Evolutionary conservation across 2,329 filamentous ascomycete genomes (phyloP).

Genomic region (Claviceps pazoutovae): DNA sequence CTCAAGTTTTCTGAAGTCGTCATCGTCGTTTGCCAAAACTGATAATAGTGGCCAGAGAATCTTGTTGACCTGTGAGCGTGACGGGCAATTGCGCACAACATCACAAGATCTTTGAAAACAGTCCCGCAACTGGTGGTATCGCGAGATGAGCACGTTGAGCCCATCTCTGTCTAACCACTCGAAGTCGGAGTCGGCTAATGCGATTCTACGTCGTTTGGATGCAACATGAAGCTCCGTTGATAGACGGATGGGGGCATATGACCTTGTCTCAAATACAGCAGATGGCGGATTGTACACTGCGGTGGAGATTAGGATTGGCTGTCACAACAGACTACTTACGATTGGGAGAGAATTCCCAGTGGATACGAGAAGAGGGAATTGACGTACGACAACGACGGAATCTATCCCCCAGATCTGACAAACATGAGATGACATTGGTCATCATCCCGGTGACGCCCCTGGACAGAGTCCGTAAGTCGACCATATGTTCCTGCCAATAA

Average conservation of each 20-base stretch:
- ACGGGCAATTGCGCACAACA: conserved; percentile 7
- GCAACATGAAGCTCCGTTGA: conserved; percentile 9
- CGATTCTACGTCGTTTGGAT: conserved; percentile 16
- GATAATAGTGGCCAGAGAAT: conserved; percentile 11
- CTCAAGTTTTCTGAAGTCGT: conserved; percentile 9
- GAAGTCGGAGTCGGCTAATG: conserved; percentile 8
- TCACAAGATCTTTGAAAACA: conserved; percentile 11
- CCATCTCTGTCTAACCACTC: conserved; percentile 15
- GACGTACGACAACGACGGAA: conserved; percentile 13
- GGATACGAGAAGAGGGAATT: background rate
- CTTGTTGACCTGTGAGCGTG: conserved; percentile 14
- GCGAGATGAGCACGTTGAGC: conserved; percentile 11
- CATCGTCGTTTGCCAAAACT: conserved; percentile 10
- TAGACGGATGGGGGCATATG: conserved; percentile 7
- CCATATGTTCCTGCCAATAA: conserved; percentile 11
- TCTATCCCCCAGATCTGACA: conserved; percentile 15
- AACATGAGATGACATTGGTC: conserved; percentile 12
- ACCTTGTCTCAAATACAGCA: conserved; percentile 13
- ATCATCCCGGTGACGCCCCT: conserved; percentile 18
- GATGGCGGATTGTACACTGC: conserved; percentile 10
- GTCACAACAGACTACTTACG: background rate
- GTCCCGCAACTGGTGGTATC: conserved; percentile 12
- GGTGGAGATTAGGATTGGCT: background rate
- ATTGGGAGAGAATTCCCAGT: background rate
- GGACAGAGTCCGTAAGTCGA: conserved; percentile 8